Conservation (phyloP, 2,329 filamentous ascomycete genomes). For the Cladosporium sp. region DNA sequence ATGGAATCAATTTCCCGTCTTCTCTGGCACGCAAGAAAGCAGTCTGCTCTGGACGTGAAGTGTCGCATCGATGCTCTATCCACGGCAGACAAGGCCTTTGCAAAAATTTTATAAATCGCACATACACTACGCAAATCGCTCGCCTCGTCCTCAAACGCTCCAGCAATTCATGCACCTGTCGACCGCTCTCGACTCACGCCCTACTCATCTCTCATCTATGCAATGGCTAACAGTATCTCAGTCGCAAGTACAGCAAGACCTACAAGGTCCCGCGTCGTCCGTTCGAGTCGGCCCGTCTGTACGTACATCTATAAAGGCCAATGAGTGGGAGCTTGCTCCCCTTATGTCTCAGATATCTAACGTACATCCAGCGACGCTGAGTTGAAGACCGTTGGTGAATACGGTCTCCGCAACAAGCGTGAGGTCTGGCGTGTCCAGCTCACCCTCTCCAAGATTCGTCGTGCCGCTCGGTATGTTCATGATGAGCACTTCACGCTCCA, state of each 20-base stretch:
- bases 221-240: slow-evolving; percentile 13
- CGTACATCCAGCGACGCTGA: slow-evolving; percentile 81
- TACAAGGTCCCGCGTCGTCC: slow-evolving; percentile 97
- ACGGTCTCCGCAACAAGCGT: slow-evolving; percentile 99
- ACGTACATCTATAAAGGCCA: slow-evolving; percentile 77
- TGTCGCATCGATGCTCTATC: too few relatives aligned
- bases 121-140: not conserved
- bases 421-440: slow-evolving; percentile 99
- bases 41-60: too few relatives aligned
- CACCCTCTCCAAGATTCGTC: slow-evolving; percentile 99
- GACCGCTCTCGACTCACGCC: slow-evolving; percentile 3
- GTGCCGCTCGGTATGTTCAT: slow-evolving; percentile 88
- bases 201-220: not conserved
- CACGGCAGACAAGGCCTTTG: too few relatives aligned
- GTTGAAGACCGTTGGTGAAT: slow-evolving; percentile 99
- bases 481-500: not conserved
- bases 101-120: too few relatives aligned
- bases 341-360: slow-evolving; percentile 88
- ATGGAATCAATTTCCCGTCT: too few relatives aligned
- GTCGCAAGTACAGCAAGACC: slow-evolving; percentile 92
- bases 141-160: not conserved
- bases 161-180: not conserved
- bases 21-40: too few relatives aligned
- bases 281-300: slow-evolving; percentile 99
- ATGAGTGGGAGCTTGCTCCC: slow-evolving; percentile 98